These are phyloP conservation scores for Skeletonema tropicum DNA, from an alignment of 108 stramenopile genomes.

Conservation along the genomic window DNA sequence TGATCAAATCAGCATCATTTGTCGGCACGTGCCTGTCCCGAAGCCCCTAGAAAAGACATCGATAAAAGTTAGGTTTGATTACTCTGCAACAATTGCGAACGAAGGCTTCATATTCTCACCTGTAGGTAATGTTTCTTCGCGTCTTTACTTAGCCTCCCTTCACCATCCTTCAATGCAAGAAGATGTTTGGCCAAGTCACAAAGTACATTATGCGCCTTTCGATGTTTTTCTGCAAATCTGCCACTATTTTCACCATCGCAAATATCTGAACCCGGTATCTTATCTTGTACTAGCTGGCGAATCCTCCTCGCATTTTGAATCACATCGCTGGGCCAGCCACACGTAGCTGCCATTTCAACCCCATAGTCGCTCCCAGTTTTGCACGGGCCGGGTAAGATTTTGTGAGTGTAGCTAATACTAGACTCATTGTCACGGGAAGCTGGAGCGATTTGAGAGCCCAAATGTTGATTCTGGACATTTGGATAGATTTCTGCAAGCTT, in stretches of 20 bases:
- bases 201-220: slow-evolving; percentile 51
- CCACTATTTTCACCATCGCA: slow-evolving; percentile 21
- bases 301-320: slow-evolving; percentile 46
- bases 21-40: slow-evolving; percentile 1
- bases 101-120: slow-evolving; percentile 15
- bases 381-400: slow-evolving; percentile 75
- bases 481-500: slow-evolving; percentile 74
- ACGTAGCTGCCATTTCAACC: slow-evolving; percentile 81
- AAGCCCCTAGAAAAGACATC: background rate
- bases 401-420: slow-evolving; percentile 76
- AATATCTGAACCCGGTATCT: slow-evolving; percentile 51
- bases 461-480: slow-evolving; percentile 80
- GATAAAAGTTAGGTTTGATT: background rate
- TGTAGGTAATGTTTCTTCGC: slow-evolving; percentile 50
- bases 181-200: slow-evolving; percentile 50
- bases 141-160: slow-evolving; percentile 49
- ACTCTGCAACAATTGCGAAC: background rate
- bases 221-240: slow-evolving; percentile 32
- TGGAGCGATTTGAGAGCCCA: slow-evolving; percentile 54
- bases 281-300: slow-evolving; percentile 44
- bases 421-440: slow-evolving; percentile 41
- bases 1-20: background rate
- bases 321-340: slow-evolving; percentile 81
- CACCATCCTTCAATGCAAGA: slow-evolving; percentile 50
- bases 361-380: slow-evolving; percentile 75